phyloP scores from a whole-genome alignment of 2,329 filamentous ascomycete genomes.

The Apiospora phragmitis region DNA sequence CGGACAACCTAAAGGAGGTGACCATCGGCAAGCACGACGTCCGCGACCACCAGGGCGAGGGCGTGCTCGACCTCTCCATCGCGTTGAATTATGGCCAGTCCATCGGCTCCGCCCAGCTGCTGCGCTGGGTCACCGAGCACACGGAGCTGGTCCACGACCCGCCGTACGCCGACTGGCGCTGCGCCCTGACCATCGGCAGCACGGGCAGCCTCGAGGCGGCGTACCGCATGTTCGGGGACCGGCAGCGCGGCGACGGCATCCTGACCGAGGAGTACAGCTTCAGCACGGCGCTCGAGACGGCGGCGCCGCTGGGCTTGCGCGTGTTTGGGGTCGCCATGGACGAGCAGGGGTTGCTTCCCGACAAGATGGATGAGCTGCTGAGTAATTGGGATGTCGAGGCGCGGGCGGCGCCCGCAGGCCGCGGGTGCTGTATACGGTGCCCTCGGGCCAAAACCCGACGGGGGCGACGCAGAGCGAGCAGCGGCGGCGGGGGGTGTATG shows the following conservation, averaged over 20 bases:
- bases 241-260: constrained; percentile 70
- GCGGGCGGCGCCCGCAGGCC: constrained; percentile 47
- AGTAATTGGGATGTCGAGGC: constrained; percentile 47
- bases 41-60: constrained; percentile 23
- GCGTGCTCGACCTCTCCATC: constrained; percentile 73
- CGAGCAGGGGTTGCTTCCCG: constrained; percentile 53
- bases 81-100: constrained; percentile 93
- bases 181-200: constrained; percentile 80
- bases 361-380: constrained; percentile 52
- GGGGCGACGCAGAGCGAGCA: constrained; percentile 74
- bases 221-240: constrained; percentile 75
- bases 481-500: constrained; percentile 72
- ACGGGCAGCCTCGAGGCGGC: constrained; percentile 84
- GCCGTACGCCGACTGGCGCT: constrained; percentile 88
- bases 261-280: constrained; percentile 93
- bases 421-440: constrained; percentile 60
- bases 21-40: constrained; percentile 84
- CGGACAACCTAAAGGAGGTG: constrained; percentile 58
- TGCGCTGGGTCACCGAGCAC: constrained; percentile 92
- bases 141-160: constrained; percentile 87
- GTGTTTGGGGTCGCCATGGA: constrained; percentile 54
- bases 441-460: constrained; percentile 87
- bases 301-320: constrained; percentile 52
- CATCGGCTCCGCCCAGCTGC: constrained; percentile 79
- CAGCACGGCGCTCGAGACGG: constrained; percentile 66